A percentile compares a stretch with the other conserved stretches of the same genome.
Evolutionary conservation across 208 protist species (phyloP).

Genomic region (Acanthamoeba sp.): DNA sequence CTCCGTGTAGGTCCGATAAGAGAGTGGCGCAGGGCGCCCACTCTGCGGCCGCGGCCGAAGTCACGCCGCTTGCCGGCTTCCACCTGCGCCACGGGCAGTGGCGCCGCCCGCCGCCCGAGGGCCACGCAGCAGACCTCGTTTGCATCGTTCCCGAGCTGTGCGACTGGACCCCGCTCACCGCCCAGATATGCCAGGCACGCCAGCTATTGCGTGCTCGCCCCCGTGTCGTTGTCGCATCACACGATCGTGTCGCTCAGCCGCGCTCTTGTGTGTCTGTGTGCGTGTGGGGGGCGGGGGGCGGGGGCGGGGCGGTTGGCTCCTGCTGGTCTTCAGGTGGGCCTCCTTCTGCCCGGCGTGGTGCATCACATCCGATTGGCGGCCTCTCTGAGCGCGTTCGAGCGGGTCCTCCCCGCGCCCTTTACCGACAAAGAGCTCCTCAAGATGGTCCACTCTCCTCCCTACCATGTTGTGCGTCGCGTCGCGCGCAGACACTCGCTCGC

Average conservation of each 20-base stretch:
- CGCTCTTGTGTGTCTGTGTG: too few relatives aligned
- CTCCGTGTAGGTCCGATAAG: neutral
- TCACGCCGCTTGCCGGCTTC: neutral
- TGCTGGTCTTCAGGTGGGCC: neutral
- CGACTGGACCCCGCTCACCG: neutral
- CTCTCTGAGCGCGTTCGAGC: neutral
- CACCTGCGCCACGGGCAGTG: neutral
- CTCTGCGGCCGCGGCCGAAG: neutral
- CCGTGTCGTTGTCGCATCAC: too few relatives aligned
- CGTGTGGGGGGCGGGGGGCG: too few relatives aligned
- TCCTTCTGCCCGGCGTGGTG: neutral
- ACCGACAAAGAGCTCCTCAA: neutral
- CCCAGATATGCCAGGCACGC: neutral
- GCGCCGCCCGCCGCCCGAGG: neutral
- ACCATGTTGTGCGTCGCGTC: too few relatives aligned
- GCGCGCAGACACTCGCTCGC: too few relatives aligned
- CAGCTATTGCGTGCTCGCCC: too few relatives aligned
- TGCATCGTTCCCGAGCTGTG: neutral
- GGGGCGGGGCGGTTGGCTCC: too few relatives aligned
- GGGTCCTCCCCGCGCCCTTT: neutral
- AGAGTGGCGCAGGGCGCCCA: neutral
- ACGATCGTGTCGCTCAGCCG: too few relatives aligned
- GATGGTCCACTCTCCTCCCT: neutral
- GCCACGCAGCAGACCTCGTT: neutral
- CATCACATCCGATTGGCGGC: neutral